Evolutionary conservation across 1,284 basidiomycete species (phyloP).

Genomic region (Ganoderma sinense): DNA sequence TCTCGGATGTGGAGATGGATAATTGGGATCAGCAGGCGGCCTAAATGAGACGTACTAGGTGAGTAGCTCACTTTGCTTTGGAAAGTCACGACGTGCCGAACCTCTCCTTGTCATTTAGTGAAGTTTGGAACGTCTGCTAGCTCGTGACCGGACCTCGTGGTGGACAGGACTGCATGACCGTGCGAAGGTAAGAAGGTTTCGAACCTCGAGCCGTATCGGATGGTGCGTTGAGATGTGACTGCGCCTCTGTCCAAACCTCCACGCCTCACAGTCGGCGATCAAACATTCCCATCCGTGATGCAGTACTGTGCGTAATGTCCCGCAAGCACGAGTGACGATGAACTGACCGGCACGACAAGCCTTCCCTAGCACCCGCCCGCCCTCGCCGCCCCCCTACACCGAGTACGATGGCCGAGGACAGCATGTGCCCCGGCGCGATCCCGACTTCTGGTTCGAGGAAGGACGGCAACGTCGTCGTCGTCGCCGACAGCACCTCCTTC

Average conservation of each 20-base stretch:
- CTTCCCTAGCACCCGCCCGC: neutral
- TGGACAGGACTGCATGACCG: neutral
- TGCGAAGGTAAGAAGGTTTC: neutral
- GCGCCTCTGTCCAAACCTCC: no score
- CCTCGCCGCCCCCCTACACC: neutral
- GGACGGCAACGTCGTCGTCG: slow-evolving; percentile 12
- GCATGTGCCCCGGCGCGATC: neutral
- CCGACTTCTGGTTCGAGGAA: slow-evolving; percentile 13
- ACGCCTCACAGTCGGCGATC: neutral
- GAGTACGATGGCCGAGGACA: neutral
- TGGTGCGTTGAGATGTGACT: no score
- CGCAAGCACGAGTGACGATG: neutral
- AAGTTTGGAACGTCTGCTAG: no score
- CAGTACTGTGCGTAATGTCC: neutral
- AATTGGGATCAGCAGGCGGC: neutral
- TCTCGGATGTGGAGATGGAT: neutral
- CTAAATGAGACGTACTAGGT: neutral
- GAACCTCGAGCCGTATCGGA: neutral
- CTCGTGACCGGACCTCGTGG: no score
- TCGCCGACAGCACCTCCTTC: neutral
- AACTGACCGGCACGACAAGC: neutral
- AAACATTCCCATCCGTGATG: neutral
- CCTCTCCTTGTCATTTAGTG: neutral
- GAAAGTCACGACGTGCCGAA: neutral
- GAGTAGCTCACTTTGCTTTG: neutral